These are phyloP conservation scores for Begonia fuchsioides DNA, from an alignment of 306 rosid species.

Conservation along the genomic window DNA sequence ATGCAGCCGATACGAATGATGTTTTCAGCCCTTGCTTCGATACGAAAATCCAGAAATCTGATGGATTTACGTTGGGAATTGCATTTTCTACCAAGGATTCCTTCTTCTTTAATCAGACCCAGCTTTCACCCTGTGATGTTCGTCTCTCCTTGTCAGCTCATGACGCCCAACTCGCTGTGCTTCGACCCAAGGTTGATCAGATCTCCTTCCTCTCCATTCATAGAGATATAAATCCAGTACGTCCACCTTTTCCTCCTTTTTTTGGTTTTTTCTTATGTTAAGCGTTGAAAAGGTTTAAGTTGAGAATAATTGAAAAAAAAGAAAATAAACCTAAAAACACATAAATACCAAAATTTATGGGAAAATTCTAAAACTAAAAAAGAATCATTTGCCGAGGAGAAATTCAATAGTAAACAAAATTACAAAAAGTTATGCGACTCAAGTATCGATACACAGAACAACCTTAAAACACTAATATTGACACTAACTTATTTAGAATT, in stretches of 20 bases:
- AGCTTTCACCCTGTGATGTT: constrained; percentile 77
- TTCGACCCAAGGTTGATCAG: constrained; percentile 71
- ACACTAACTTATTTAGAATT: too few relatives aligned
- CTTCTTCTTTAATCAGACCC: constrained; percentile 35
- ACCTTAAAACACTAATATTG: too few relatives aligned
- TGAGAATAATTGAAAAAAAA: too few relatives aligned
- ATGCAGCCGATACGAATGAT: constrained; percentile 41
- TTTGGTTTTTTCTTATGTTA: too few relatives aligned
- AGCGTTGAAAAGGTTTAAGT: too few relatives aligned
- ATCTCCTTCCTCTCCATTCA: constrained; percentile 51
- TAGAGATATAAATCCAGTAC: constrained; percentile 25
- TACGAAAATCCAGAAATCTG: constrained; percentile 46
- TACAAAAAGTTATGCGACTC: too few relatives aligned
- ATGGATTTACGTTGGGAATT: constrained; percentile 69
- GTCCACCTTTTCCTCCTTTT: background rate
- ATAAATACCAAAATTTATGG: too few relatives aligned
- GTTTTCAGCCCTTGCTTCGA: constrained; percentile 69
- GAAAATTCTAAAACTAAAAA: too few relatives aligned
- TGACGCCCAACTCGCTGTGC: constrained; percentile 37
- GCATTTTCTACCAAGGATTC: constrained; percentile 44
- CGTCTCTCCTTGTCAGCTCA: constrained; percentile 30
- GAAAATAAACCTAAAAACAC: too few relatives aligned
- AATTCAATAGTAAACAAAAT: too few relatives aligned
- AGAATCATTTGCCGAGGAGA: too few relatives aligned
- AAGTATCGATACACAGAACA: too few relatives aligned